Evolutionary conservation across 2,329 filamentous ascomycete species (phyloP).

Genomic region (Trichoderma harzianum): DNA sequence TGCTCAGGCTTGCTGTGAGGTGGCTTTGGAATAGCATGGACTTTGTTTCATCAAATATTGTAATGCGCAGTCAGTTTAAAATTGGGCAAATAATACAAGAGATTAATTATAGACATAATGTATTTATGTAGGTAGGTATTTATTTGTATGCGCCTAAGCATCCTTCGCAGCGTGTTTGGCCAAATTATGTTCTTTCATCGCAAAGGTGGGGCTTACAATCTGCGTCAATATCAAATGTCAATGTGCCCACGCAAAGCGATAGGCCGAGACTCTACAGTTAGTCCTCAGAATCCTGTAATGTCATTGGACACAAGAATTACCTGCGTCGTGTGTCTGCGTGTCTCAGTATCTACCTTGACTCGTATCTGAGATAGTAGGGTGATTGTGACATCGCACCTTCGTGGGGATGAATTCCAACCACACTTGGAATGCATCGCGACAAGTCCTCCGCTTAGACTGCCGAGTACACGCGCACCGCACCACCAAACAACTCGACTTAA

Average conservation of each 20-base stretch:
- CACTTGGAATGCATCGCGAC: conserved; percentile 21
- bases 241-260: background rate
- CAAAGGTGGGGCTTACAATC: background rate
- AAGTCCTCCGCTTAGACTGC: background rate
- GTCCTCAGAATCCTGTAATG: background rate
- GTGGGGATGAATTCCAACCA: conserved; percentile 5
- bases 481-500: background rate
- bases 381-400: background rate
- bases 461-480: background rate
- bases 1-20: background rate
- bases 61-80: background rate
- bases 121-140: background rate
- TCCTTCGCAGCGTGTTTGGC: background rate
- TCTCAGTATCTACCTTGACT: background rate
- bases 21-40: background rate
- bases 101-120: background rate
- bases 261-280: background rate
- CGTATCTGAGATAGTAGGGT: background rate
- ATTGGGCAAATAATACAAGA: background rate
- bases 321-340: background rate
- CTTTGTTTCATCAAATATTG: background rate
- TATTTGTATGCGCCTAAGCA: background rate
- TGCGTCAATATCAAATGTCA: background rate
- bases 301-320: background rate
- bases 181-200: background rate